Evolutionary conservation across 768 basidiomycete species (phyloP), one percentile per base, ranked within the genome.

Genomic region (Termitomyces titanicus): DNA sequence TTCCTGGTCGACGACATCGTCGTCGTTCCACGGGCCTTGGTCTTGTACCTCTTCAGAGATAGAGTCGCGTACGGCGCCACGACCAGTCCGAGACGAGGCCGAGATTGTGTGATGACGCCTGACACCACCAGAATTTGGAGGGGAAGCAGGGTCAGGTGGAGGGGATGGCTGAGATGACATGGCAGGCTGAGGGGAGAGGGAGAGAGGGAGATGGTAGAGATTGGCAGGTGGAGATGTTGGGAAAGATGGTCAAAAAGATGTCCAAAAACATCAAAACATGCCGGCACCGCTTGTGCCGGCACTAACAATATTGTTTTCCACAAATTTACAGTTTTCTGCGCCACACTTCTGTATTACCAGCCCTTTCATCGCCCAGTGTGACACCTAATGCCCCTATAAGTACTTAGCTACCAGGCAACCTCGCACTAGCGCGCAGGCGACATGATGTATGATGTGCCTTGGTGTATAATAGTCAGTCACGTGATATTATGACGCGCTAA

Each of bases 21-120:
- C 89, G 57, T 90, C 86, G 66, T 83, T 82, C 81, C 83, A 87
- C 42, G 71, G 72, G 42, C 79, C 77, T 64, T 74, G 72, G 54
- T 76, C 77, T 24, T 83, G 78, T 10, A 75, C 70, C 67, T 90
- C 88, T 64, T 90, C 89, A 44, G 82, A 83, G 57, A 88, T 85
- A 34, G 80, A 69, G 27, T 85, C 79, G 66, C 82, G 84, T n/a
- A 82, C 79, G 44, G 70, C 76, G 17, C 81, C 74, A 47, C 89
- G 75, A 34, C 83, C 78, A 1, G 81, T 73, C 61, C 90, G 81
- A 48, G 88, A 88, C 22, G 88, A 77, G 11, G 88, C 82, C 29
- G 90, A 82, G 70, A 92, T 91, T 47, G 90, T 92, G 64, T 92
- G 90, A 68, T 92, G 88, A 31, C 90, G 82, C 62, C 90, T 78